Conservation (phyloP, 306 rosid genomes). For the Crotalaria pallida region DNA sequence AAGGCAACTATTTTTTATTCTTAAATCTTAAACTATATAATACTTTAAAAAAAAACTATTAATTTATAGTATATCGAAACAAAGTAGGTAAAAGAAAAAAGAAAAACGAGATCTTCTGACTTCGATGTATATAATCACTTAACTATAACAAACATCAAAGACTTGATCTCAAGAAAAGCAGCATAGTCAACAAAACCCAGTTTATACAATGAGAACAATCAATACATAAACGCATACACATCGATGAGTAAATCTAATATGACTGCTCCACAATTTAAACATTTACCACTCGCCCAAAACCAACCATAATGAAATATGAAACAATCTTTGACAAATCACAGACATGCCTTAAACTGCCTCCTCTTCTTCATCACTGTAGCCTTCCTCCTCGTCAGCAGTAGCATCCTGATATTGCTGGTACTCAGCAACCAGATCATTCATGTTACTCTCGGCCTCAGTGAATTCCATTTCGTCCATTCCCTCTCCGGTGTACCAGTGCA, state of each 20-base stretch:
- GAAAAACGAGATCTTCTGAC: background rate
- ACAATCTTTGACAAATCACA: conserved; percentile 17
- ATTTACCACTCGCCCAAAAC: conserved; percentile 29
- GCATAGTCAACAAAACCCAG: conserved; percentile 30
- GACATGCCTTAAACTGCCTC: conserved; percentile 20
- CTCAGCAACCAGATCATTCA: conserved; percentile 52
- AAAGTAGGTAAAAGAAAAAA: background rate
- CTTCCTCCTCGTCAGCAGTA: conserved; percentile 45
- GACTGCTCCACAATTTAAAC: conserved; percentile 34
- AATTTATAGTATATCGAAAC: background rate
- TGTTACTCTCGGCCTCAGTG: conserved; percentile 52
- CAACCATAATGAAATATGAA: conserved; percentile 25
- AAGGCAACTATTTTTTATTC: too few relatives aligned
- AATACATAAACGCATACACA: conserved; percentile 30
- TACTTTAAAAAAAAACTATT: background rate
- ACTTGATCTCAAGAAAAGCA: conserved; percentile 28
- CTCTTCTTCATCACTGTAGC: conserved; percentile 40
- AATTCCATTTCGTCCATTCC: conserved; percentile 59
- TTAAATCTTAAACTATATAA: too few relatives aligned
- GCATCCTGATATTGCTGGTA: conserved; percentile 53
- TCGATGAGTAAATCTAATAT: conserved; percentile 34
- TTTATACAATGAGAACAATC: conserved; percentile 24
- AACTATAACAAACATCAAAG: conserved; percentile 26
- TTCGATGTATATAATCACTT: conserved; percentile 10
- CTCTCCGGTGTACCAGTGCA: conserved; percentile 54